phyloP scores from a whole-genome alignment of 768 basidiomycete genomes.

The Daedaleopsis sinensis region DNA sequence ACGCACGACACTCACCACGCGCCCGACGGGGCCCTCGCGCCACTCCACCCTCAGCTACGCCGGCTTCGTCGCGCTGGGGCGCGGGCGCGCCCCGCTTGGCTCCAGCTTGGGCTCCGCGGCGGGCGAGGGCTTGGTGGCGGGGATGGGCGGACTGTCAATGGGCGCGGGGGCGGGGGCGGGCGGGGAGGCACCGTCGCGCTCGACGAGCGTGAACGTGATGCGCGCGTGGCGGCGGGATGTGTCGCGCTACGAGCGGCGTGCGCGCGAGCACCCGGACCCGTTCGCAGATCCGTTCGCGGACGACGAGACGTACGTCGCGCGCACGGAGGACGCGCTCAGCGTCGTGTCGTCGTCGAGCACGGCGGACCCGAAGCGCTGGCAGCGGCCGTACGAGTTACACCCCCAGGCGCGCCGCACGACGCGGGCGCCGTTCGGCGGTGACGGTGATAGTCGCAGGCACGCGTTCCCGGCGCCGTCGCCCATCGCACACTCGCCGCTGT shows the following conservation, averaged over 20 bases:
- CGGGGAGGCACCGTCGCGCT: conserved; percentile 4
- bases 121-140: background rate
- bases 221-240: conserved; percentile 19
- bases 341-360: background rate
- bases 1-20: conserved; percentile 2
- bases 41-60: conserved; percentile 15
- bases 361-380: too few relatives aligned
- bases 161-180: background rate
- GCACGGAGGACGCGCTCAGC: conserved; percentile 10
- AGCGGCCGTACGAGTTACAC: too few relatives aligned
- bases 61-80: conserved; percentile 16
- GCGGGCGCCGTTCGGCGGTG: conserved; percentile 19
- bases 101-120: too few relatives aligned
- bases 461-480: conserved; percentile 8
- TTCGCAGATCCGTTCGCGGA: background rate
- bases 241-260: background rate
- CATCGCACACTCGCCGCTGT: background rate
- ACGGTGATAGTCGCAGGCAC: background rate
- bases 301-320: conserved; percentile 3
- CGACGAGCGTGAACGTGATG: conserved; percentile 21
- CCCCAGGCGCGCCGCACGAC: conserved; percentile 15
- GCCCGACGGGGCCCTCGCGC: conserved; percentile 18
- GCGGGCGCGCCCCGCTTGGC: conserved; percentile 1
- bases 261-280: conserved; percentile 1
- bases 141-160: background rate